Base-by-base conservation (phyloP, 164 flowering plant genomes). In the Vitis rotundifolia region DNA sequence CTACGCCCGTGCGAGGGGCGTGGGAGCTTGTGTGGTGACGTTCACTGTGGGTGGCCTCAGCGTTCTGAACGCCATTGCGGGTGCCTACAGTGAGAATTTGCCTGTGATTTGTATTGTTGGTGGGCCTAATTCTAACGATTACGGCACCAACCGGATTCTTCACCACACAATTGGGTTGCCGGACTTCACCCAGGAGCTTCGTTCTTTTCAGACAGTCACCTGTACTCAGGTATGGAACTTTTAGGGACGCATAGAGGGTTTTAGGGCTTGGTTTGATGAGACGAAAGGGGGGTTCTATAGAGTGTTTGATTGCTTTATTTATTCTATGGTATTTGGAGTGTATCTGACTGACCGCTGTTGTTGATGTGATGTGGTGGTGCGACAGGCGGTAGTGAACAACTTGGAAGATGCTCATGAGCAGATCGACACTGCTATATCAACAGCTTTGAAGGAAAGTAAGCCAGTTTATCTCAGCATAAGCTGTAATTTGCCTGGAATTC, bases 1-100 rank as follows among this genome's bases (percentile, higher is more conserved):
- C 10, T 88, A 88, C 66, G 92, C 92, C 0, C 80, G 92, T 3
- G 77, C 89, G 15, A 72, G 64, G 53, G 92, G 92, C 3, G 88
- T 86, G 8, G 92, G 92, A 14, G 92, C 90, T 0, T 88, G 92
- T 56, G 90, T 73, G 28, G 92, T 85, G 28, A 88, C 90, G 7
- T 86, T 86, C 84, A 88, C 89, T 14, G 92, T 88, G 9, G 92
- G 92, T 11, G 89, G 92, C 5, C 87, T 88, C 22, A 86, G 89
- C 72, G 83, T 86, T 9, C 55, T 88, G 26, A 88, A 88, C 69
- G 92, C 92, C 1, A 83, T 88, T 59, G 93, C 93, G 44, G 93
- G 93, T 3, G 89, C 93, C 18, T 86, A 79, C 69, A 89, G 93
- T 65, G 93, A 89, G 82, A 85, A 87, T 51, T 72, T 89, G 79